A percentile compares a stretch with the other conserved stretches of the same genome.
phyloP scores from a whole-genome alignment of 129 eudicot genomes.

The Flaveria brownii region DNA sequence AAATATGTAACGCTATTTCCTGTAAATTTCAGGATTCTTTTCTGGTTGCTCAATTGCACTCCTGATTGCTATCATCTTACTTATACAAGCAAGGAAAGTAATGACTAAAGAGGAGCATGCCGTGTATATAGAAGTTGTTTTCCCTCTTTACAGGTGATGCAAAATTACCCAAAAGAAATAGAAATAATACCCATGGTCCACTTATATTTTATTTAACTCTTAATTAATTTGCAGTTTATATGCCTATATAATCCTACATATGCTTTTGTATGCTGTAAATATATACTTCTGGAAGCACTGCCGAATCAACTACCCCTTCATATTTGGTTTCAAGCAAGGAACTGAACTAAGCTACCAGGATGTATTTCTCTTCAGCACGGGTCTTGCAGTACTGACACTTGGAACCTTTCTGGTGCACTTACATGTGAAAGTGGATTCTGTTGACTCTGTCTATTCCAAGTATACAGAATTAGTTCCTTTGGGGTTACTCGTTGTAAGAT shows the following conservation, averaged over 20 bases:
- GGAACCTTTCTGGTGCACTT: constrained; percentile 64
- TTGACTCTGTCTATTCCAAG: constrained; percentile 26
- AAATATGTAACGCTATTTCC: neutral
- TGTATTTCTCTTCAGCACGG: constrained; percentile 63
- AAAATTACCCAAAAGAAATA: constrained; percentile 8
- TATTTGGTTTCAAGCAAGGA: constrained; percentile 77
- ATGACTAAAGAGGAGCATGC: constrained; percentile 44
- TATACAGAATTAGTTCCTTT: constrained; percentile 59
- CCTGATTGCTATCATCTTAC: constrained; percentile 56
- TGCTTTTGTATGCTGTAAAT: constrained; percentile 77
- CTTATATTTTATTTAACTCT: constrained; percentile 24
- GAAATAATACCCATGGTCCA: constrained; percentile 6
- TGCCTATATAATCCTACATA: constrained; percentile 64
- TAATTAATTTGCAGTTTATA: constrained; percentile 62
- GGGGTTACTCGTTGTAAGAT: constrained; percentile 55
- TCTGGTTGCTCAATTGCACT: constrained; percentile 76
- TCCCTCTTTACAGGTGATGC: constrained; percentile 72
- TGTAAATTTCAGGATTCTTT: constrained; percentile 61
- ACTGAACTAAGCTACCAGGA: constrained; percentile 74
- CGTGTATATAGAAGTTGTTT: constrained; percentile 57
- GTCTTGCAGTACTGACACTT: constrained; percentile 68
- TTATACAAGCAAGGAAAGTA: constrained; percentile 53
- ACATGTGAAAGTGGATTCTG: constrained; percentile 59
- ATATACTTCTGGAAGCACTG: constrained; percentile 78
- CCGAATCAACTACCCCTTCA: constrained; percentile 73